Base-by-base conservation (phyloP, 2,329 filamentous ascomycete genomes). In the Penicillium sp. region DNA sequence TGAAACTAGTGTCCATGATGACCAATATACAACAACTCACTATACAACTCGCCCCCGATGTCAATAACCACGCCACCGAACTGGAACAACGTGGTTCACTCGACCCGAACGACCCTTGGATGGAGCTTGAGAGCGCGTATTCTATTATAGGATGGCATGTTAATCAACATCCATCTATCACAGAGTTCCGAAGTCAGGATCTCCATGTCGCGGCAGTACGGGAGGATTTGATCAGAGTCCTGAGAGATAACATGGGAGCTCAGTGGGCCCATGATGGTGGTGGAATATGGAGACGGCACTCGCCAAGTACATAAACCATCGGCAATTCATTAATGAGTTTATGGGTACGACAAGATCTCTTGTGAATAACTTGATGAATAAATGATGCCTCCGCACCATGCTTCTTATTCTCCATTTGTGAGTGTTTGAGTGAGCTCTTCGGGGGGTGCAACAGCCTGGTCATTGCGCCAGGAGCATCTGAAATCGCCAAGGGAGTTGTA, bases 81-180 rank as follows among this genome's bases (percentile, higher is more conserved):
- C 58, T 75, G n/a, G 72, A 75, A 46, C 67, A 71, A 18, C 64
- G 69, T 36, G 72, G 69, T 3, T 73, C 72, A 1, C 66, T 77
- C 60, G 74, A 77, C 34, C 67, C 73, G 7, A 74, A 73, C 19
- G 75, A 77, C 53, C 73, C 74, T 0, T 84, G 83, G 81, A 79
- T 81, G 71, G 82, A 85, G 66, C 77, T 82, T 13, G 76, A 81
- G 54, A 79, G 77, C 2, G 72, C 77, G 0, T 84, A 84, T 64
- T 73, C 71, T 3, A 65, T 80, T 28, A 72, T 85, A 24, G 71
- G 70, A 9, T 69, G 73, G 54, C 61, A 68, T 18, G 67, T 77
- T 28, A 60, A 60, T 16, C 62, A 67, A 6, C 46, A 71, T 11
- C 60, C 62, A 2, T 58, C 21, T 37, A 68, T 48, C 42, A 49